Percentiles rank a stretch among this genome's conserved stretches.
phyloP scores from a whole-genome alignment of 2,329 filamentous ascomycete genomes.

The Periconia sp. region DNA sequence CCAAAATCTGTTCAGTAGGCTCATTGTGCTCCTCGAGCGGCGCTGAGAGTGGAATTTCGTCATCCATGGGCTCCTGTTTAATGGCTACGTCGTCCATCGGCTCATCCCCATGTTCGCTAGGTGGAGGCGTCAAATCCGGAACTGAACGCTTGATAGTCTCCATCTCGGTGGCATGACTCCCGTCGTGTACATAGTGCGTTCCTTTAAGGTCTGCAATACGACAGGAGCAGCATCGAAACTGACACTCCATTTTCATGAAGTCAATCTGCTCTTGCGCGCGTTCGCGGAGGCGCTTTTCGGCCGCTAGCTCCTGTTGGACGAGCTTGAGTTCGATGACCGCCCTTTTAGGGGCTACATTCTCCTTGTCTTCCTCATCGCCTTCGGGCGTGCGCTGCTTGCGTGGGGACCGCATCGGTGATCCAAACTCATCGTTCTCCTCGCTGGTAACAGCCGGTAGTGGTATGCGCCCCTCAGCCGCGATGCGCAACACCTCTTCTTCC shows the following conservation, averaged over 20 bases:
- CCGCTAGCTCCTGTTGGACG: constrained; percentile 58
- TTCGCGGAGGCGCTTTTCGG: constrained; percentile 66
- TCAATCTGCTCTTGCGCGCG: constrained; percentile 75
- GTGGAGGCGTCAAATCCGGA: constrained; percentile 65
- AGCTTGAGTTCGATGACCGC: constrained; percentile 52
- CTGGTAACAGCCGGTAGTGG: constrained; percentile 63
- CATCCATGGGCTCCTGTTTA: constrained; percentile 26
- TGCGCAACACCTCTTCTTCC: constrained; percentile 74
- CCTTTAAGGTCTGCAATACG: constrained; percentile 48
- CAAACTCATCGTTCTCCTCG: constrained; percentile 66
- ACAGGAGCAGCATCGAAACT: constrained; percentile 70
- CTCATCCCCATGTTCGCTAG: constrained; percentile 65
- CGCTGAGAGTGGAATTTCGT: constrained; percentile 28
- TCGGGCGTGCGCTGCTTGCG: constrained; percentile 54
- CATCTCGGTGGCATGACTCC: constrained; percentile 42
- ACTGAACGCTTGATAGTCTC: constrained; percentile 50
- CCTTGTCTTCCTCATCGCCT: constrained; percentile 51
- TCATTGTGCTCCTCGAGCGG: constrained; percentile 17
- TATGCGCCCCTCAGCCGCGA: constrained; percentile 74
- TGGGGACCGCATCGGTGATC: constrained; percentile 63
- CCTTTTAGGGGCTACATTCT: constrained; percentile 54
- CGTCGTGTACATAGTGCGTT: constrained; percentile 48
- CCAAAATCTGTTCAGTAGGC: constrained; percentile 8
- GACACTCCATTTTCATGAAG: constrained; percentile 77
- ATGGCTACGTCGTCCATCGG: constrained; percentile 39